phyloP scores from a whole-genome alignment of 805 yeast species.

The Kazachstania psychrophila region DNA sequence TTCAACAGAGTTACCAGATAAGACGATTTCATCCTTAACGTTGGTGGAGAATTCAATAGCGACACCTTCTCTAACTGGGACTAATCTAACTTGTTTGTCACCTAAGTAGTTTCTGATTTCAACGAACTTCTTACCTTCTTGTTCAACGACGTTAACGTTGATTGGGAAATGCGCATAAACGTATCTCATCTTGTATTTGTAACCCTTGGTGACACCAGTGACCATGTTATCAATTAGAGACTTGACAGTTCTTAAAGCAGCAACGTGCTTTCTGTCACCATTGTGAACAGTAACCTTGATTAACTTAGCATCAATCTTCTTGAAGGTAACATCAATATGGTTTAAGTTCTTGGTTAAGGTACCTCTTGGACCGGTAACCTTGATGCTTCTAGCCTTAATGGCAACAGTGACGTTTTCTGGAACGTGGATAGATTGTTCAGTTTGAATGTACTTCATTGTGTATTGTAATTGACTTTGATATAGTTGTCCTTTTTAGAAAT shows the following conservation, averaged over 20 bases:
- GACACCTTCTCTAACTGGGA: constrained; percentile 85
- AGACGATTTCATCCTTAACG: constrained; percentile 90
- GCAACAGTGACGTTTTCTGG: constrained; percentile 91
- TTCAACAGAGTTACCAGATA: constrained; percentile 67
- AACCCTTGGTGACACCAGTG: constrained; percentile 98
- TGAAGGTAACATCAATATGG: constrained; percentile 92
- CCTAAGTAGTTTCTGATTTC: constrained; percentile 99
- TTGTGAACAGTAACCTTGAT: constrained; percentile 90
- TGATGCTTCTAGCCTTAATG: constrained; percentile 83
- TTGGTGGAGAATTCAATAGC: constrained; percentile 66
- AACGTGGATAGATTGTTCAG: constrained; percentile 71
- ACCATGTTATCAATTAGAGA: constrained; percentile 88
- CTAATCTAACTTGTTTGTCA: constrained; percentile 92
- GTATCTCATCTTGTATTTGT: constrained; percentile 99
- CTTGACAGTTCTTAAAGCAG: constrained; percentile 97
- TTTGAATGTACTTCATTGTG: constrained; percentile 83
- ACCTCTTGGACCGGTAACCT: constrained; percentile 98
- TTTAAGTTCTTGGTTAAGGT: constrained; percentile 78
- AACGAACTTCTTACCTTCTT: constrained; percentile 62
- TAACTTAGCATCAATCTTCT: constrained; percentile 62
- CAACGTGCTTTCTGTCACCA: constrained; percentile 99
- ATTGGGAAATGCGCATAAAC: constrained; percentile 99
- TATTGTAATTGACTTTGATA: too few relatives aligned
- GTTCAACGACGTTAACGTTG: constrained; percentile 84
- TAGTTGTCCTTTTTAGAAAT: too few relatives aligned